These are phyloP conservation scores for Pelargonium australe DNA, from an alignment of 441 rosid species.

Conservation along the genomic window DNA sequence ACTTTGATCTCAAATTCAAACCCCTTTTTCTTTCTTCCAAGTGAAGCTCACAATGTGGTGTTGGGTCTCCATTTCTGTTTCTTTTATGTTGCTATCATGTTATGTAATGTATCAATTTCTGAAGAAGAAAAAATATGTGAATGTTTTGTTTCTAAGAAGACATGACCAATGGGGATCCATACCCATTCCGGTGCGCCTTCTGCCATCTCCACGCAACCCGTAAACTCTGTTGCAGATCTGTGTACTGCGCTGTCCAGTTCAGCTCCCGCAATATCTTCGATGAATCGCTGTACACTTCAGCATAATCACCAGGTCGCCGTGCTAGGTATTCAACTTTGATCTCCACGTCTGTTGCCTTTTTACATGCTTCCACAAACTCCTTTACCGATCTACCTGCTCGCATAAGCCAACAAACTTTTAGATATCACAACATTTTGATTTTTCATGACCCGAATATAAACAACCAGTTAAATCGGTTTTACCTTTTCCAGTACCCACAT, in stretches of 20 bases:
- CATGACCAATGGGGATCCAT: slow-evolving; percentile 32
- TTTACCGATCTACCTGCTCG: slow-evolving; percentile 79
- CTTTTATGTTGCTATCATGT: background rate
- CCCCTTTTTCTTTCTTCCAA: no score
- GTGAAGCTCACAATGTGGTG: background rate
- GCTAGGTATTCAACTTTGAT: slow-evolving; percentile 70
- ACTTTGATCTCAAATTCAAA: no score
- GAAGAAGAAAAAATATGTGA: background rate
- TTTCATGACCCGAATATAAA: background rate
- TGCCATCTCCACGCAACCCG: slow-evolving; percentile 91
- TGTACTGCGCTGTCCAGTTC: slow-evolving; percentile 81
- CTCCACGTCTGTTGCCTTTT: slow-evolving; percentile 73
- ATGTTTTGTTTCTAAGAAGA: slow-evolving; percentile 20
- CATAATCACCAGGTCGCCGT: slow-evolving; percentile 91
- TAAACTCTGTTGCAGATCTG: slow-evolving; percentile 68
- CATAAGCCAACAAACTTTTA: background rate
- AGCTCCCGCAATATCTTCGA: slow-evolving; percentile 60
- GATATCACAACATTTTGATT: background rate
- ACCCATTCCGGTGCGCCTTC: slow-evolving; percentile 70
- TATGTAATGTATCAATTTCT: background rate
- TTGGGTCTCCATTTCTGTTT: background rate
- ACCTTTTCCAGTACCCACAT: slow-evolving; percentile 96
- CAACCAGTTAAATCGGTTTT: background rate
- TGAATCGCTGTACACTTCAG: slow-evolving; percentile 83
- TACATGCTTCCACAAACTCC: slow-evolving; percentile 94